These are phyloP conservation scores for Coemansia sp. DNA, from an alignment of 192 early-diverging fungal species.

Conservation along the genomic window DNA sequence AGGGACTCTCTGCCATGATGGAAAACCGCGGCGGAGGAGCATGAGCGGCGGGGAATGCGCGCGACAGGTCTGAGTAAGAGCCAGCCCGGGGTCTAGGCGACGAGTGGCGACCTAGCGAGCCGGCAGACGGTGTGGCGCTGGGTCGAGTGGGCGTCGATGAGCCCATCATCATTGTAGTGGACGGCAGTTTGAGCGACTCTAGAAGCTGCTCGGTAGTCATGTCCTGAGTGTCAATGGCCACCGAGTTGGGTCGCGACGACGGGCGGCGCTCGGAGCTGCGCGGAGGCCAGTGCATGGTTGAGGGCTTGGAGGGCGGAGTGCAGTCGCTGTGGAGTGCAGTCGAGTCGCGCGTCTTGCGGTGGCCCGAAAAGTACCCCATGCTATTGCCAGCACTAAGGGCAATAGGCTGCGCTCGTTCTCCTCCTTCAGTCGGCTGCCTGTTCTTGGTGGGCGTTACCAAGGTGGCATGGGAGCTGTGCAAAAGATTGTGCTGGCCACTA, in stretches of 20 bases:
- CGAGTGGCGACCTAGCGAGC: slow-evolving; percentile 31
- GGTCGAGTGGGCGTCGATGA: slow-evolving; percentile 10
- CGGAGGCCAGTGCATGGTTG: slow-evolving; percentile 35
- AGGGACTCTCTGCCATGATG: slow-evolving; percentile 8
- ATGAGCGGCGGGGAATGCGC: slow-evolving; percentile 1
- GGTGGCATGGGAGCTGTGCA: not conserved
- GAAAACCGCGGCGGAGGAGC: slow-evolving; percentile 3
- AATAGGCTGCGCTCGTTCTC: not conserved
- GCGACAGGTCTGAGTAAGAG: slow-evolving; percentile 29
- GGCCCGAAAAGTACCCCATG: slow-evolving; percentile 32
- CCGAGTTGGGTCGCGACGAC: slow-evolving; percentile 16
- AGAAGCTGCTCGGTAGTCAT: slow-evolving; percentile 49
- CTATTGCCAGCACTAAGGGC: not conserved
- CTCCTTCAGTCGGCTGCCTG: not conserved
- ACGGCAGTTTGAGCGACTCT: slow-evolving; percentile 46
- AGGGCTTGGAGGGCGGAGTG: slow-evolving; percentile 10
- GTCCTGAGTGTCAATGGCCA: slow-evolving; percentile 9
- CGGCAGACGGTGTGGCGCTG: not conserved
- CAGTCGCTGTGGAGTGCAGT: not conserved
- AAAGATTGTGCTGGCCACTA: not conserved
- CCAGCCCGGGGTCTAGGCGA: slow-evolving; percentile 30
- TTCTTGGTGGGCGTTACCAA: slow-evolving; percentile 11
- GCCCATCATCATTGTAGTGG: not conserved
- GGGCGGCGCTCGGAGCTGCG: slow-evolving; percentile 7
- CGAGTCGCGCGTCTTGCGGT: slow-evolving; percentile 3